Base-by-base conservation (phyloP, 2,329 filamentous ascomycete species). In the Trichoderma cornu-damae region DNA sequence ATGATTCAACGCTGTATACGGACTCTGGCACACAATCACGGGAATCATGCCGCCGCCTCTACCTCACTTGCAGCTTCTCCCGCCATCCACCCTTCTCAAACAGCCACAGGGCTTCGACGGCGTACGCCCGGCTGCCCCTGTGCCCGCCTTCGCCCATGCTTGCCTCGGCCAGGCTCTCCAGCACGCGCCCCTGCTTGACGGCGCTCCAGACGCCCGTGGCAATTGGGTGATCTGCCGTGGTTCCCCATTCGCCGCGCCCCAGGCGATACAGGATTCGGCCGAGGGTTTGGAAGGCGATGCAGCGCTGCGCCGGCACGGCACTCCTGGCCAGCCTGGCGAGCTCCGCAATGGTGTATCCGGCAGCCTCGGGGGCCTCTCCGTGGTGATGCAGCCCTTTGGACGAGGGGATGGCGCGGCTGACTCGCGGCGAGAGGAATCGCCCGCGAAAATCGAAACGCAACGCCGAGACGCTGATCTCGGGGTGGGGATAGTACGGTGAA, bases 291-390 rank as follows among this genome's bases (percentile, higher is more conserved):
- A 90, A 96, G 0, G 94, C 90, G 61, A 97, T 81, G 67, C 94
- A 96, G 9, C 93, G 77, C 75, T 99, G 94, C 0, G 89, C 87
- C 0, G 94, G 84, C 18, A 96, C 90, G 0, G 86, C 84, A 56
- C 89, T 95, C 32, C 93, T 81, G 4, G 90, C 85, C 2, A 96
- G 79, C 30, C 87, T 83, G 1, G 90, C 86, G 1, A 99, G 78
- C 72, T 99, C 94, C 0, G 85, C 84, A 28, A 99, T 82, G 0
- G 94, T 97, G 72, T 99, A 99, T 0, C 94, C 94, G 0, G 94
- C 94, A 1, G 92, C 90, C 71, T 96, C 90, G 14, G 94, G 94
- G 1, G 93, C 92, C 59, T 92, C 85, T 61, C 88, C 91, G 70
- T 99, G 94, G 71, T 99, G 93, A 71, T 99, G 94, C 12, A 99